Percentiles rank a stretch among this genome's conserved stretches.
These are phyloP conservation scores for Ulmus americana DNA, from an alignment of 331 rosid genomes.

Conservation along the genomic window DNA sequence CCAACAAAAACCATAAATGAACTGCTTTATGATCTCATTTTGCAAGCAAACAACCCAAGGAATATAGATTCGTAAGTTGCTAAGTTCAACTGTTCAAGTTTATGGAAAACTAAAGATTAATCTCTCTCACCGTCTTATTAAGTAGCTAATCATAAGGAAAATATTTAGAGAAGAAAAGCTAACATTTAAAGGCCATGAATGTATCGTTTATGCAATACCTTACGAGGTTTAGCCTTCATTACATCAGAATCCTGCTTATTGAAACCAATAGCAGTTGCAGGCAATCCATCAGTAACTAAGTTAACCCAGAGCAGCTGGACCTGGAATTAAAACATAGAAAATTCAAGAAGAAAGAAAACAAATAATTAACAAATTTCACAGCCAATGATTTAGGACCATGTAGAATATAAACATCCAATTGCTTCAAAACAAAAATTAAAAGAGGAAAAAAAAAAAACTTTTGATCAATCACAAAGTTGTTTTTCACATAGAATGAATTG, in stretches of 20 bases:
- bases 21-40: not conserved
- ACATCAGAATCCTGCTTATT: slow-evolving; percentile 97
- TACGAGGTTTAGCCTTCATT: slow-evolving; percentile 90
- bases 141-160: not conserved
- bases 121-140: not conserved
- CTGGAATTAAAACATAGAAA: slow-evolving; percentile 35
- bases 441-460: not conserved
- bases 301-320: slow-evolving; percentile 99
- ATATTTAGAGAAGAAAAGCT: not conserved
- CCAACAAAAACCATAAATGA: not conserved
- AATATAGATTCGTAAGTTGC: not conserved
- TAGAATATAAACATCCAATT: too few species aligned
- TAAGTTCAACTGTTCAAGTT: not conserved
- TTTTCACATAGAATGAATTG: not conserved
- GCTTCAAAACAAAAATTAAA: not conserved
- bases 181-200: not conserved
- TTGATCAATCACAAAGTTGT: not conserved
- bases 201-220: slow-evolving; percentile 43
- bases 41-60: not conserved
- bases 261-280: slow-evolving; percentile 98
- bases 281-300: slow-evolving; percentile 94
- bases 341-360: not conserved
- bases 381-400: not conserved
- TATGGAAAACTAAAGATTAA: slow-evolving; percentile 1
- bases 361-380: not conserved